Evolutionary conservation across 1,284 basidiomycete genomes (phyloP), one percentile per base, ranked within the genome.

Genomic region (Thecaphora thlaspeos): DNA sequence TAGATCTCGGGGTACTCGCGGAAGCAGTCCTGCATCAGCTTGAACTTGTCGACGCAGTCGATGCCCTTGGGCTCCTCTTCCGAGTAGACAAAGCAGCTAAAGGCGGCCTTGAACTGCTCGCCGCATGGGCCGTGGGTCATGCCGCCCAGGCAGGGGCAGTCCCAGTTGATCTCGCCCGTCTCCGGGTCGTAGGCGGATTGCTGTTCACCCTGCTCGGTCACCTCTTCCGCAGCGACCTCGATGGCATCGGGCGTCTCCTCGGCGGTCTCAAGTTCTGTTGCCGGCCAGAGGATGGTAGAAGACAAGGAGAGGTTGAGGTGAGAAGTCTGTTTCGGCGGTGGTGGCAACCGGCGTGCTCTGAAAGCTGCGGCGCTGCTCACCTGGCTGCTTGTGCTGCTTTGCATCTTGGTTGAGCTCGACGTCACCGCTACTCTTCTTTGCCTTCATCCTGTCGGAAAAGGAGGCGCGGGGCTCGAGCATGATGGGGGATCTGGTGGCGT

Each of bases 81-180:
- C 10, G 90, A 93, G 79, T 86, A 89, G 4, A 99, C 86, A 71
- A 99, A 99, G 81, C 94, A 99, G 38, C 90, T 91, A 81, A 99
- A 99, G 0, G 95, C 94, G 59, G 88, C 88, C 70, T 90, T 88
- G 83, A 99, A 99, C 73, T 97, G 84, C 62, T 85, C 83, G 12
- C 94, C 94, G 75, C 94, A 99, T 2, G 93, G 91, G 7, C 95
- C 95, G 73, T 96, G 84, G 2, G 95, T 93, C 95, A 98, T 97
- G 50, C 94, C 95, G 23, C 94, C 94, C 12, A 98, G 85, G 79
- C 94, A 98, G 62, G 77, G 77, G 61, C 77, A 79, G 63, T 78
- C 76, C 76, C 76, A 78, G 55, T 78, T 78, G 56, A 78, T 77
- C 56, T 75, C 67, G 48, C 94, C 94, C 0, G 94, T 98, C 66